These are phyloP conservation scores for Penicillium sclerotigenum DNA, from an alignment of 2,329 filamentous ascomycete genomes.

Conservation along the genomic window DNA sequence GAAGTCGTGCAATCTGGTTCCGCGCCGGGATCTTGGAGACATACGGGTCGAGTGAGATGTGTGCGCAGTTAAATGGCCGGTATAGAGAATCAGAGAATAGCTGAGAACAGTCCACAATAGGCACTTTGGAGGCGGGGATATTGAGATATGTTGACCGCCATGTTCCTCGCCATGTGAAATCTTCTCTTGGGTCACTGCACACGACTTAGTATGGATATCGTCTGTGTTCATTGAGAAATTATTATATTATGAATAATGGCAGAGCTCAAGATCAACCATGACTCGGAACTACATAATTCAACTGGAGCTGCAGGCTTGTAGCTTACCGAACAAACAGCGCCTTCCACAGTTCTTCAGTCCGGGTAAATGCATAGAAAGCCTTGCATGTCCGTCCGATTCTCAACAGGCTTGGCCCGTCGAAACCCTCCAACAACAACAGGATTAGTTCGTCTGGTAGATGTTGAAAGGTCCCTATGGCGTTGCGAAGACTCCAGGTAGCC, in stretches of 20 bases:
- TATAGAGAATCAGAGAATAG: constrained; percentile 90
- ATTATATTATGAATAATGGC: not conserved
- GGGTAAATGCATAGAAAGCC: constrained; percentile 79
- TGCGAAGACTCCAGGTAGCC: constrained; percentile 63
- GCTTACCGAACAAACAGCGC: constrained; percentile 79
- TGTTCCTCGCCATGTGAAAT: constrained; percentile 70
- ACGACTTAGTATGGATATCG: constrained; percentile 16
- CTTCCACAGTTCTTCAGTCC: constrained; percentile 87
- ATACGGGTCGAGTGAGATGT: constrained; percentile 67
- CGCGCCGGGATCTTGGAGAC: constrained; percentile 65
- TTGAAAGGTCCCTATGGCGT: constrained; percentile 62
- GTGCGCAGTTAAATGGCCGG: constrained; percentile 83
- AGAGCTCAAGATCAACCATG: not conserved
- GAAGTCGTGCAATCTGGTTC: constrained; percentile 71
- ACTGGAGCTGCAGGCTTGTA: constrained; percentile 2
- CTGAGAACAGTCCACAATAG: constrained; percentile 66
- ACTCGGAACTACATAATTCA: constrained; percentile 8
- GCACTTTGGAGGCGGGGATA: constrained; percentile 52
- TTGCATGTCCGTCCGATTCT: constrained; percentile 74
- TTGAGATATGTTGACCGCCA: constrained; percentile 78
- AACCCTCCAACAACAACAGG: constrained; percentile 68
- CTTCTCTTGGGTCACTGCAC: constrained; percentile 29
- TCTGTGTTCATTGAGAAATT: not conserved
- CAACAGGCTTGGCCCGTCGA: constrained; percentile 63
- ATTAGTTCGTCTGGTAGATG: constrained; percentile 77